Evolutionary conservation across 2,329 filamentous ascomycete species (phyloP).

Genomic region (Thyridium curvatum): DNA sequence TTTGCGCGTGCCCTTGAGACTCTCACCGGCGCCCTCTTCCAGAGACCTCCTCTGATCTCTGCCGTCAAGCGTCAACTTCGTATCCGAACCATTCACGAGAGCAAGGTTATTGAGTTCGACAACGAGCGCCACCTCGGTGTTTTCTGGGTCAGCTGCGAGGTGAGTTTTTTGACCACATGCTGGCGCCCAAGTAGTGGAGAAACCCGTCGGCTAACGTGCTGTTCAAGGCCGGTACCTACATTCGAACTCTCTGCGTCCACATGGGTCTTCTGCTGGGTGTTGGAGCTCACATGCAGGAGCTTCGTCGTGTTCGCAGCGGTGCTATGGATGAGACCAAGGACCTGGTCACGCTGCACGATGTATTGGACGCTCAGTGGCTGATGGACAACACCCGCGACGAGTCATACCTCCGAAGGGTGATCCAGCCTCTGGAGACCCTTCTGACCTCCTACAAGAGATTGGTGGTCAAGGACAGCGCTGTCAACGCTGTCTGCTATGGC

Average conservation of each 20-base stretch:
- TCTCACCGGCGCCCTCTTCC: constrained; percentile 92
- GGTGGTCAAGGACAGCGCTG: constrained; percentile 92
- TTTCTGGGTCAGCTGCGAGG: constrained; percentile 97
- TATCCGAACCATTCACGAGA: constrained; percentile 97
- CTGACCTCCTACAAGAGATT: constrained; percentile 92
- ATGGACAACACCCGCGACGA: constrained; percentile 96
- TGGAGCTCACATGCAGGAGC: constrained; percentile 90
- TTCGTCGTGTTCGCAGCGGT: constrained; percentile 86
- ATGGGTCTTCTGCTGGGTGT: constrained; percentile 49
- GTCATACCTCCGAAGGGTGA: constrained; percentile 83
- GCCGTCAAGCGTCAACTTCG: constrained; percentile 98
- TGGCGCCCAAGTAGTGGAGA: too few relatives aligned
- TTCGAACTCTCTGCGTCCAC: constrained; percentile 96
- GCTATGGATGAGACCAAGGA: constrained; percentile 89
- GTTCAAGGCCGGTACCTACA: constrained; percentile 78
- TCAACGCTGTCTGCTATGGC: constrained; percentile 97
- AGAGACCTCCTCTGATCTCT: constrained; percentile 93
- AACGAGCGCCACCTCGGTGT: constrained; percentile 96
- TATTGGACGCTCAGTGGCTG: constrained; percentile 92
- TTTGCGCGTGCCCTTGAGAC: constrained; percentile 92
- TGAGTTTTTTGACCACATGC: too few relatives aligned
- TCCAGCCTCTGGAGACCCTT: constrained; percentile 86
- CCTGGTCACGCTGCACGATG: constrained; percentile 90
- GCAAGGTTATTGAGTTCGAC: constrained; percentile 95
- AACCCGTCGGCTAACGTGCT: too few relatives aligned